Evolutionary conservation across 106 monocot species (phyloP).

Genomic region (Dioscorea alata): DNA sequence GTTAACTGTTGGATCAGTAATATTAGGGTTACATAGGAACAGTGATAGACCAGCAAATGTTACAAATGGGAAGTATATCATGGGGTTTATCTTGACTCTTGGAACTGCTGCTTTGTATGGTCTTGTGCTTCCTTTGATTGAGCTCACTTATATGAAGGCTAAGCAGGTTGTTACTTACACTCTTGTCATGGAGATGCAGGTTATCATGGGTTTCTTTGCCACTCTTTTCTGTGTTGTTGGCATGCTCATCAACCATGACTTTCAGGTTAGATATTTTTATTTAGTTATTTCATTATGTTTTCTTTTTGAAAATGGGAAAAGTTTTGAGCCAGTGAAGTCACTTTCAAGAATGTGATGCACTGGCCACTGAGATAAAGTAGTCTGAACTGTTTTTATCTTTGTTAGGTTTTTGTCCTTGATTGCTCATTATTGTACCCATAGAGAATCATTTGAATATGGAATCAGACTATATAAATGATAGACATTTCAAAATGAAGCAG

Average conservation of each 20-base stretch:
- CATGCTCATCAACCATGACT: conserved; percentile 5
- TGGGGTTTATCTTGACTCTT: not conserved
- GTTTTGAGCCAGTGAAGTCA: no score
- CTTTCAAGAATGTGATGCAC: no score
- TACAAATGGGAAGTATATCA: not conserved
- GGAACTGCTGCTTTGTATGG: conserved; percentile 7
- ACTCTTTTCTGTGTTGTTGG: not conserved
- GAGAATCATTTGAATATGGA: no score
- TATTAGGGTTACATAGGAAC: not conserved
- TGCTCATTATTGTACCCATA: no score
- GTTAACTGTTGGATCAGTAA: not conserved
- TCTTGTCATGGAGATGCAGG: conserved; percentile 6
- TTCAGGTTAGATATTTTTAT: conserved; percentile 1
- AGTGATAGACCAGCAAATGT: not conserved
- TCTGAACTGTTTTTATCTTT: no score
- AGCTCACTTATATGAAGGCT: not conserved
- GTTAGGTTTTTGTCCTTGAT: no score
- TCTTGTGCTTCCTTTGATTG: not conserved
- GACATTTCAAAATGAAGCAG: no score
- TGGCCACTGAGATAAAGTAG: no score
- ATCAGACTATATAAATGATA: no score
- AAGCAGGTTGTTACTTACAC: not conserved
- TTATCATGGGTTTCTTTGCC: conserved; percentile 4
- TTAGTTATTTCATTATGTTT: no score
- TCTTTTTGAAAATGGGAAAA: no score